These are phyloP conservation scores for Ogataea nitratoaversa DNA, from an alignment of 805 yeast genomes.

Conservation along the genomic window DNA sequence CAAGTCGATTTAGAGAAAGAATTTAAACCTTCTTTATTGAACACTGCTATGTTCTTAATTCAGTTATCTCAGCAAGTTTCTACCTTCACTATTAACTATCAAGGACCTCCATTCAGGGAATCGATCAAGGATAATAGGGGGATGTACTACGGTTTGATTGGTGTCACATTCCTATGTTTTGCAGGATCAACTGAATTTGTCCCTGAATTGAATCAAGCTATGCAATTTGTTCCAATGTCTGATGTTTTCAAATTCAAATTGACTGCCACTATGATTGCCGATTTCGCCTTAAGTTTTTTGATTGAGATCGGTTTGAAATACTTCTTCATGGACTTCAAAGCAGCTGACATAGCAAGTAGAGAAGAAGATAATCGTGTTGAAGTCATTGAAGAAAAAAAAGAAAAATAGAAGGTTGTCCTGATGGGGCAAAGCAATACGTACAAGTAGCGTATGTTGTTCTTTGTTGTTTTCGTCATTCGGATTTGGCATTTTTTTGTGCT, in stretches of 20 bases:
- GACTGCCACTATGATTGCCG: slow-evolving; percentile 67
- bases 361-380: slow-evolving; percentile 19
- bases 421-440: too few relatives aligned
- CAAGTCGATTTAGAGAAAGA: slow-evolving; percentile 84
- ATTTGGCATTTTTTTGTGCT: too few relatives aligned
- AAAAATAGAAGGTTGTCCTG: neutral
- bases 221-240: slow-evolving; percentile 88
- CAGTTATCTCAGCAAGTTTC: slow-evolving; percentile 96
- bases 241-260: slow-evolving; percentile 69
- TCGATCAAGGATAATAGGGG: slow-evolving; percentile 87
- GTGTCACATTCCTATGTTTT: slow-evolving; percentile 84
- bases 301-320: slow-evolving; percentile 79
- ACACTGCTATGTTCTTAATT: slow-evolving; percentile 92
- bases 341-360: slow-evolving; percentile 80
- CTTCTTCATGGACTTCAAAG: slow-evolving; percentile 84
- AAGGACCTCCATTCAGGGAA: slow-evolving; percentile 95
- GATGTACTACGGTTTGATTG: slow-evolving; percentile 92
- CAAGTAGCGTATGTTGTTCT: too few relatives aligned
- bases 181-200: slow-evolving; percentile 91
- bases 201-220: slow-evolving; percentile 89
- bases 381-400: slow-evolving; percentile 3
- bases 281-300: slow-evolving; percentile 70
- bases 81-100: slow-evolving; percentile 95
- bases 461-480: too few relatives aligned
- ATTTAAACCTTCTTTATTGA: slow-evolving; percentile 84